phyloP scores from a whole-genome alignment of 164 flowering plant species.

The Buxus sempervirens region DNA sequence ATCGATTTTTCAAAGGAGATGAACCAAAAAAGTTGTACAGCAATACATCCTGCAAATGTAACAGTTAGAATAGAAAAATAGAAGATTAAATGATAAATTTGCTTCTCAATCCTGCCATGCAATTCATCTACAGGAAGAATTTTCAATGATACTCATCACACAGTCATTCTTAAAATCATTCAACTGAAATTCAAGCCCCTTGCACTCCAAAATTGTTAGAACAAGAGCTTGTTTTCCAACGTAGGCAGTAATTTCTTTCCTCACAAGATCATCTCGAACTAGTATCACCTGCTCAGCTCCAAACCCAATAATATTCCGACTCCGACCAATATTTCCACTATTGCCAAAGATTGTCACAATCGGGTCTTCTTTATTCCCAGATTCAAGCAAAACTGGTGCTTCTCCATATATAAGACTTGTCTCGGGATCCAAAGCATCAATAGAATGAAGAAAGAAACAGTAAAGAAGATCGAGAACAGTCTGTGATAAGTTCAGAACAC shows the following conservation, averaged over 20 bases:
- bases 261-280: background rate
- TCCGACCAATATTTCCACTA: background rate
- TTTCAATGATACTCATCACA: background rate
- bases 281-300: conserved; percentile 1
- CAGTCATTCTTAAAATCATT: background rate
- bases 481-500: background rate
- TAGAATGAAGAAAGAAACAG: background rate
- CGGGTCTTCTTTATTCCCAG: background rate
- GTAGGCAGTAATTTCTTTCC: background rate
- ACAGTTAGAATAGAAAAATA: background rate
- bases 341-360: background rate
- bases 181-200: background rate
- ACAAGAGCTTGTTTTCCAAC: conserved; percentile 3
- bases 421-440: background rate
- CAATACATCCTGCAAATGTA: background rate
- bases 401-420: conserved; percentile 2
- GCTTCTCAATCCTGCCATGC: background rate
- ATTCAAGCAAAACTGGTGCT: background rate
- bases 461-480: background rate
- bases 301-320: background rate
- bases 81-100: no score
- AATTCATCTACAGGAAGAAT: background rate
- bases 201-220: conserved; percentile 1
- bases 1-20: background rate
- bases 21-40: background rate